These are phyloP conservation scores for Aspergillus oerlinghausenensis DNA, from an alignment of 2,329 filamentous ascomycete genomes.

Conservation along the genomic window DNA sequence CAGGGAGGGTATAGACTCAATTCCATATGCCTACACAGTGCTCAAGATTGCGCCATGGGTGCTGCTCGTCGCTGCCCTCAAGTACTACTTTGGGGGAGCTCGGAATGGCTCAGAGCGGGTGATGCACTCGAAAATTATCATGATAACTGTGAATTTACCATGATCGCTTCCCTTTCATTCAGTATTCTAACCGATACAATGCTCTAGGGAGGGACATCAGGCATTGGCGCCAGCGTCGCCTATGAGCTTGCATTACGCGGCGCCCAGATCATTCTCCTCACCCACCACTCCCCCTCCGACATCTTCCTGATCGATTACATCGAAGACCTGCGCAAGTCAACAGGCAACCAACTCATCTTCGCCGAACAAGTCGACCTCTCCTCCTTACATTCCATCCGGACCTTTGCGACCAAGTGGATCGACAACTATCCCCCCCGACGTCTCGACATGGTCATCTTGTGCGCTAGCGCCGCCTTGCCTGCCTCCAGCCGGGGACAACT, in stretches of 20 bases:
- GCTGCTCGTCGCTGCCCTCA: constrained; percentile 54
- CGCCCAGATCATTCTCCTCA: constrained; percentile 86
- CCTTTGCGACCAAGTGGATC: constrained; percentile 96
- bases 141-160: constrained; percentile 66
- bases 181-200: constrained; percentile 10
- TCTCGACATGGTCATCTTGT: constrained; percentile 86
- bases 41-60: constrained; percentile 52
- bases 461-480: constrained; percentile 67
- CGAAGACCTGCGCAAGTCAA: constrained; percentile 72
- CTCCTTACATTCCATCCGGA: constrained; percentile 82
- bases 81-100: constrained; percentile 73
- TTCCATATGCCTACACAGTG: constrained; percentile 51
- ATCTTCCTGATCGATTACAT: constrained; percentile 90
- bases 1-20: constrained; percentile 49
- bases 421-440: constrained; percentile 87
- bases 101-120: constrained; percentile 70
- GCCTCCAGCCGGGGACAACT: constrained; percentile 49
- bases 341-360: constrained; percentile 83
- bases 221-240: constrained; percentile 76
- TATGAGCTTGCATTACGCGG: constrained; percentile 72
- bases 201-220: constrained; percentile 75
- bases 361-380: constrained; percentile 90
- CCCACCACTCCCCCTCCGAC: constrained; percentile 73
- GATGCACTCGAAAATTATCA: constrained; percentile 89
- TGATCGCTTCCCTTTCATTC: background rate